Percentiles rank a stretch among this genome's conserved stretches.
These are phyloP conservation scores for Eucalyptus lansdowneana DNA, from an alignment of 345 rosid genomes.

Conservation along the genomic window DNA sequence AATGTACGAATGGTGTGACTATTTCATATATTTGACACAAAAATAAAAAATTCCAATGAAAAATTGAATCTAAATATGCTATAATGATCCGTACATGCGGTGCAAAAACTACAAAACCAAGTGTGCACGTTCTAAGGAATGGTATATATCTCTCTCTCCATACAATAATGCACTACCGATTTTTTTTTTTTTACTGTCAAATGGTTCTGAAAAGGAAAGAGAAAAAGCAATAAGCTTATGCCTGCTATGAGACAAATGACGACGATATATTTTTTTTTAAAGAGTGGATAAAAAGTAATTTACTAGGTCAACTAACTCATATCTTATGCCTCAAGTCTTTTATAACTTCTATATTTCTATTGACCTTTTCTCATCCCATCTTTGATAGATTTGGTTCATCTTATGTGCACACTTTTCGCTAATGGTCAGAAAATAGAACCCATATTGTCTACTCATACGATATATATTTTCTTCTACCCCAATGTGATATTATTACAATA, in stretches of 20 bases:
- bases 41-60: neutral
- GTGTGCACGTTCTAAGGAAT: neutral
- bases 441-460: neutral
- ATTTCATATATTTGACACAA: neutral
- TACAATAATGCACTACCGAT: neutral
- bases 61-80: neutral
- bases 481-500: neutral
- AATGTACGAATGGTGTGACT: neutral
- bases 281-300: neutral
- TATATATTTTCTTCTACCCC: neutral
- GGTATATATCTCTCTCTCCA: neutral
- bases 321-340: neutral
- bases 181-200: neutral
- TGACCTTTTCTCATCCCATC: neutral
- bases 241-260: neutral
- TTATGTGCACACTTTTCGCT: neutral
- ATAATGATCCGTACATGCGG: neutral
- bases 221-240: neutral
- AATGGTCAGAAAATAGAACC: neutral
- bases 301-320: neutral
- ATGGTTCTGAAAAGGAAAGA: neutral
- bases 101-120: neutral
- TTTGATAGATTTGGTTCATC: neutral
- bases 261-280: neutral
- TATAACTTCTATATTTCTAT: neutral